Base-by-base conservation (phyloP, 192 early-diverging fungal genomes). In the Umbelopsis sp. region DNA sequence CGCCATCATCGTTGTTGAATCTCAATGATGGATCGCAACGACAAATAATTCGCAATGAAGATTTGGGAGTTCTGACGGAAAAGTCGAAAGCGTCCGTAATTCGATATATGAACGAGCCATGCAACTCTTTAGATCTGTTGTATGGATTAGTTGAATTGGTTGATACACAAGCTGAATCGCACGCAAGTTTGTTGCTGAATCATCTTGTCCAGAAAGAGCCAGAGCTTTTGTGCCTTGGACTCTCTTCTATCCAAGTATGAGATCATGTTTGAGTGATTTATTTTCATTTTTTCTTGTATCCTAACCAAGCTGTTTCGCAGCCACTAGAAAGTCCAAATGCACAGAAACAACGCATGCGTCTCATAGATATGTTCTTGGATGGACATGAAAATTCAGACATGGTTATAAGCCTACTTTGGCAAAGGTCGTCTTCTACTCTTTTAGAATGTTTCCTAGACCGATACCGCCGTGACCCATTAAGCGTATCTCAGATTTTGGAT, bases 41-140 rank as follows among this genome's bases (percentile, higher is more conserved):
- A 9, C 74, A 79, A 44, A 82, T 90, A 21, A 81, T 93, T 36
- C 77, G 80, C 1, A 54, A 80, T 45, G 86, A 84, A 1, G 80
- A 85, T 20, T 79, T 87, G 54, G 74, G 71, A 14, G 70, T 73
- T 22, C 70, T 84, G 2, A 82, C 69, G n/a, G 50, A 78, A 16
- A 78, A 79, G 29, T 70, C 83, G 12, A 80, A 80, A 26, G 68
- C 80, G 29, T 71, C 77, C n/a, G 79, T 83, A 32, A 72, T 82
- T 34, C 80, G 86, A 14, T 73, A 88, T 20, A 78, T 83, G 26
- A 83, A 80, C 0, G 82, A 83, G 45, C 81, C 83, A 11, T 88
- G 89, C 77, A 95, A 95, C 81, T 87, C 79, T 4, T 71, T 93
- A 43, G 90, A 92, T n/a, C 76, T 95, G n/a, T 78, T 93, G 5